Conservation (phyloP, 1,139 yeast species). For the Candida mesenterica region DNA sequence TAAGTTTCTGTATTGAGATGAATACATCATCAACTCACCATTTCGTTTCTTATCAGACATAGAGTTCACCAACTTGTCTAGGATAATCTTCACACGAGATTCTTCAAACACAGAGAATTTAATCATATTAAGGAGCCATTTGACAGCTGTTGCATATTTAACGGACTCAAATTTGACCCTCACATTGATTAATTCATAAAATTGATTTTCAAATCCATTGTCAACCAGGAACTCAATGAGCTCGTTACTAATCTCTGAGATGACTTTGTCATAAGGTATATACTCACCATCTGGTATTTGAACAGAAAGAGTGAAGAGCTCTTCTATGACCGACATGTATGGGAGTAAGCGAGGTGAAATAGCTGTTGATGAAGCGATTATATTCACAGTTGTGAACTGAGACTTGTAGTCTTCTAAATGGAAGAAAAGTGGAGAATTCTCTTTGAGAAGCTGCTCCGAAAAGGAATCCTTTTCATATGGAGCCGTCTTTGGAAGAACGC, state of each 20-base stretch:
- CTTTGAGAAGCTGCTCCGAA: constrained; percentile 17
- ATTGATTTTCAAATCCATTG: constrained; percentile 58
- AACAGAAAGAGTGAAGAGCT: constrained; percentile 71
- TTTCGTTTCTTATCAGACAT: constrained; percentile 79
- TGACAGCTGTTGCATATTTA: constrained; percentile 66
- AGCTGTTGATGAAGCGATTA: constrained; percentile 62
- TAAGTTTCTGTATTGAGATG: constrained; percentile 55
- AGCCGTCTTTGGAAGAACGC: constrained; percentile 1
- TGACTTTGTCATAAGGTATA: constrained; percentile 71
- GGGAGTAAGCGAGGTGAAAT: constrained; percentile 60
- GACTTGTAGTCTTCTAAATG: constrained; percentile 82
- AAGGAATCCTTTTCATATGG: constrained; percentile 15
- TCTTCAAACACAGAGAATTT: constrained; percentile 70
- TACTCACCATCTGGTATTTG: constrained; percentile 52
- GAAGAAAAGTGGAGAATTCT: constrained; percentile 58
- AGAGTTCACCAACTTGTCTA: constrained; percentile 74
- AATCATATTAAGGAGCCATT: constrained; percentile 71
- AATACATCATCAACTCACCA: constrained; percentile 69
- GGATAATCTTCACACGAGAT: constrained; percentile 62
- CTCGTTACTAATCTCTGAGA: constrained; percentile 69
- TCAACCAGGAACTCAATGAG: constrained; percentile 59
- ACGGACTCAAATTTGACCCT: constrained; percentile 59
- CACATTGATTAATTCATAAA: constrained; percentile 63
- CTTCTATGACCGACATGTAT: constrained; percentile 63
- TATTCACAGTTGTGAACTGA: constrained; percentile 70